Evolutionary conservation across 2,329 filamentous ascomycete species (phyloP).

Genomic region (Fusarium falciforme): DNA sequence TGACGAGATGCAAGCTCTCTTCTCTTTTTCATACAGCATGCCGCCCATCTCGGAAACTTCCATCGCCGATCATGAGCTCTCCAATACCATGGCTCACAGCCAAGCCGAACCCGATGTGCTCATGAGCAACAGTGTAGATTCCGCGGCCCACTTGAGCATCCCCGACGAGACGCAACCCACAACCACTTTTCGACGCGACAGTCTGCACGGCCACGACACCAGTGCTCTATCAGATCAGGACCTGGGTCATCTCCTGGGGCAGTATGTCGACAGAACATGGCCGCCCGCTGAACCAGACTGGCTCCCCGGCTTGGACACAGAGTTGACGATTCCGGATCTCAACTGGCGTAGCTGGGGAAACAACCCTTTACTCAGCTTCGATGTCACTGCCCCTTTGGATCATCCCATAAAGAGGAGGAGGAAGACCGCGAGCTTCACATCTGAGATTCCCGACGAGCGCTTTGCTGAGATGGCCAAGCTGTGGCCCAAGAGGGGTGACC

Average conservation of each 20-base stretch:
- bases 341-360: neutral
- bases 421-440: neutral
- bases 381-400: neutral
- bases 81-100: neutral
- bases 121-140: neutral
- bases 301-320: neutral
- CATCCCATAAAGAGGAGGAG: neutral
- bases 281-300: neutral
- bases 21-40: neutral
- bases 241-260: neutral
- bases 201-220: neutral
- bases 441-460: neutral
- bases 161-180: neutral
- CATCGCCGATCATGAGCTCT: neutral
- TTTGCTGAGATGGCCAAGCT: conserved; percentile 3
- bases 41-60: neutral
- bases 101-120: neutral
- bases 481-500: neutral
- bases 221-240: neutral
- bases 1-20: neutral
- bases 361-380: neutral
- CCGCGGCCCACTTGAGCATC: neutral
- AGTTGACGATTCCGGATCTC: neutral
- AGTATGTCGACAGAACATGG: neutral
- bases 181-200: neutral